Conservation (phyloP, 495 filamentous ascomycete species). For the Astrothelium subdiscretum region DNA sequence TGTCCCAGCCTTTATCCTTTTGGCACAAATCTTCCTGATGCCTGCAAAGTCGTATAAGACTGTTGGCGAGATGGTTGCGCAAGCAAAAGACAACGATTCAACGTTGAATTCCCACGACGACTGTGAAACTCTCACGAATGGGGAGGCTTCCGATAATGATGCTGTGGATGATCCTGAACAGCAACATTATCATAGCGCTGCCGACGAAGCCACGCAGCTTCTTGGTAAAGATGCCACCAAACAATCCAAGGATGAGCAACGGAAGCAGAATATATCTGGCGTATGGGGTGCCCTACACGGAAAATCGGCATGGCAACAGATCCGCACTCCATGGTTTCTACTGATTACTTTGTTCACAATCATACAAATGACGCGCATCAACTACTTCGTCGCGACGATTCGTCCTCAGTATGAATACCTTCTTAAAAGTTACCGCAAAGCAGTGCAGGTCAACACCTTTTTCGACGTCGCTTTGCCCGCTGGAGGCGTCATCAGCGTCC, state of each 20-base stretch:
- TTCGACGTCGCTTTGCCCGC: slow-evolving; percentile 85
- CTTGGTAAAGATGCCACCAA: slow-evolving; percentile 51
- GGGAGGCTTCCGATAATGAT: slow-evolving; percentile 21
- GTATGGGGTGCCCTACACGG: slow-evolving; percentile 88
- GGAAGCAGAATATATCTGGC: slow-evolving; percentile 52
- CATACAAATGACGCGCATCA: slow-evolving; percentile 88
- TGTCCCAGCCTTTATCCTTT: slow-evolving; percentile 58
- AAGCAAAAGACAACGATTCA: slow-evolving; percentile 45
- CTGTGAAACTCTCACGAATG: slow-evolving; percentile 21
- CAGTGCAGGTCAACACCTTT: slow-evolving; percentile 62
- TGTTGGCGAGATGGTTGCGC: slow-evolving; percentile 64
- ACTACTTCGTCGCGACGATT: slow-evolving; percentile 94
- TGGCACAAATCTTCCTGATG: slow-evolving; percentile 64
- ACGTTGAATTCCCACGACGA: slow-evolving; percentile 18
- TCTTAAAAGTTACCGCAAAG: slow-evolving; percentile 45
- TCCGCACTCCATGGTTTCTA: slow-evolving; percentile 74
- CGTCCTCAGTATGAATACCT: slow-evolving; percentile 74
- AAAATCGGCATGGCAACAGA: slow-evolving; percentile 57
- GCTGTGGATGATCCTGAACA: slow-evolving; percentile 22
- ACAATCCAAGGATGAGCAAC: slow-evolving; percentile 42
- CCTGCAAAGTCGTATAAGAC: slow-evolving; percentile 78
- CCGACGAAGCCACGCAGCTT: slow-evolving; percentile 62
- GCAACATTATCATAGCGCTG: slow-evolving; percentile 52
- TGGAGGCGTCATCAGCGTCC: slow-evolving; percentile 73
- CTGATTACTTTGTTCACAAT: slow-evolving; percentile 81